Evolutionary conservation across 2,329 filamentous ascomycete species (phyloP), one percentile per base, ranked within the genome.

Genomic region (Elsinoe ampelina): DNA sequence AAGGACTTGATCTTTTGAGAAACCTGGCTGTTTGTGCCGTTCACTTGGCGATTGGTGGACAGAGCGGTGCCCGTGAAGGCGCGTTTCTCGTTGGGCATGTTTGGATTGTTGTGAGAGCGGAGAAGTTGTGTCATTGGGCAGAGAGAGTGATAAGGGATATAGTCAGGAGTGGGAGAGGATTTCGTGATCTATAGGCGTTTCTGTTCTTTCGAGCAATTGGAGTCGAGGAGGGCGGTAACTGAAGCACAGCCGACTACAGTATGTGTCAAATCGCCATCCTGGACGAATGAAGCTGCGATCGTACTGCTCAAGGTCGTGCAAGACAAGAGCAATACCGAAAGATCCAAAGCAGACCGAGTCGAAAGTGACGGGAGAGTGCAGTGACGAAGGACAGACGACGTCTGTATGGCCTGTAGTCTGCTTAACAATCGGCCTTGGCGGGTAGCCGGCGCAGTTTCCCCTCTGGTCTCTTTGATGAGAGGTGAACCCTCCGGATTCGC

Each of bases 1-100:
- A 85, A 85, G 68, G 83, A 84, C 73, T 82, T 84, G 72, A 85
- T 81, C 70, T 80, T 82, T 61, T 83, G 80, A 38, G 80, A 80
- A 58, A 83, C 73, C 65, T 83, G 80, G 62, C 70, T 71, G 67
- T 76, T 76, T 61, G 75, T 73, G 60, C 71, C 71, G 64, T 74
- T 75, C 65, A 74, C 66, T 54, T 72, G 72, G 66, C 73, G 73
- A 66, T 78, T 78, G 55, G 68, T 68, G 51, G 71, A 71, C 45
- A 58, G 42, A 61, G 65, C 60, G 60, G 63, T 66, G 66, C 75
- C 75, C 58, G 73, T 74, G 66, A 77, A 77, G 65, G 72, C 71
- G 60, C 75, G 71, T 70, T 77, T 77, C 65, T 75, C 72, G 47
- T 58, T 59, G 41, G 70, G 64, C 66, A 71, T 67, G 59, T 64